Percentiles rank a stretch among this genome's conserved stretches.
phyloP scores from a whole-genome alignment of 495 filamentous ascomycete species.

The Tuber microsphaerosporum region DNA sequence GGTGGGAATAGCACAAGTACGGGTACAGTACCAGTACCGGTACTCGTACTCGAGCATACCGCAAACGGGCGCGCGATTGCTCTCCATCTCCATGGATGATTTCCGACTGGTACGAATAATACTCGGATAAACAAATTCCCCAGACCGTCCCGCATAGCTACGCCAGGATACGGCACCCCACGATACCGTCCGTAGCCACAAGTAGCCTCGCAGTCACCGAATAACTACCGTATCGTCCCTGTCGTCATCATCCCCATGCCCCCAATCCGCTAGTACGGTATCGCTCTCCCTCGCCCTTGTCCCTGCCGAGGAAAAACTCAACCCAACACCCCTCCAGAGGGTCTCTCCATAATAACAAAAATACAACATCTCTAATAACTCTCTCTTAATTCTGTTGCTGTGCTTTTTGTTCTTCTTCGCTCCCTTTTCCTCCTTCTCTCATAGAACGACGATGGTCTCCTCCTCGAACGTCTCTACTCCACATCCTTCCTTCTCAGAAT shows the following conservation, averaged over 20 bases:
- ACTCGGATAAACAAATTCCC: not conserved
- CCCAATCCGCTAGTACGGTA: not conserved
- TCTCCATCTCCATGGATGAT: not conserved
- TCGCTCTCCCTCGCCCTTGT: not conserved
- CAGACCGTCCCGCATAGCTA: not conserved
- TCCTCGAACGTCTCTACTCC: slow-evolving; percentile 13
- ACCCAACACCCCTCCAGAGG: not conserved
- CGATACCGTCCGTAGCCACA: not conserved
- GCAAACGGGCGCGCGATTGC: not conserved
- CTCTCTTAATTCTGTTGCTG: not conserved
- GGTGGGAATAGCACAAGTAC: too few species aligned
- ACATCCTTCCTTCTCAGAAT: slow-evolving; percentile 41
- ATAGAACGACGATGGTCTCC: slow-evolving; percentile 11
- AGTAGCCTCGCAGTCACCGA: not conserved
- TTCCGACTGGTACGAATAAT: not conserved
- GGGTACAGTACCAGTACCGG: too few species aligned
- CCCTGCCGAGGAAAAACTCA: not conserved
- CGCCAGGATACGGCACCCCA: not conserved
- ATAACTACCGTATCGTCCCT: not conserved
- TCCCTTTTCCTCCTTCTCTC: not conserved
- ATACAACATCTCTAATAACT: not conserved
- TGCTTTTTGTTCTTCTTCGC: not conserved
- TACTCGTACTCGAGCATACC: too few species aligned
- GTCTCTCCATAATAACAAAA: not conserved
- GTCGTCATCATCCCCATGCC: not conserved